Evolutionary conservation across 225 moss, liverwort and hornwort species (phyloP).

Genomic region (Takakia lepidozioides): DNA sequence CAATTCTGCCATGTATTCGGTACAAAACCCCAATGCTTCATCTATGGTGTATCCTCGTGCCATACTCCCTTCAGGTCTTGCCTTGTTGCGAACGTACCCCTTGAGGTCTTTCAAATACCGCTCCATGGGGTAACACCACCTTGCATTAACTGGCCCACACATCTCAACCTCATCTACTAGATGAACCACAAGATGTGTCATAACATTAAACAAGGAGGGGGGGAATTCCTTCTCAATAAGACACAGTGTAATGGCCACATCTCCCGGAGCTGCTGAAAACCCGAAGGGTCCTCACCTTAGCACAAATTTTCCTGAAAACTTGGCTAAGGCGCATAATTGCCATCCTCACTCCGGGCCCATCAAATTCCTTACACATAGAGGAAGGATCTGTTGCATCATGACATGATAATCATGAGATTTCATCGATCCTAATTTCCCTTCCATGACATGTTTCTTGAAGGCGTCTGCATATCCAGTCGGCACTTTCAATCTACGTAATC

Average conservation of each 20-base stretch:
- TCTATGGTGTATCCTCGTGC: neutral
- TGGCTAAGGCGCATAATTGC: neutral
- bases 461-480: neutral
- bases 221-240: neutral
- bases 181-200: too few species aligned
- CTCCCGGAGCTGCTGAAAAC: neutral
- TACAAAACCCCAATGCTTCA: too few species aligned
- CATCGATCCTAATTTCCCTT: neutral
- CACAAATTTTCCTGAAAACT: neutral
- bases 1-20: neutral
- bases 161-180: neutral
- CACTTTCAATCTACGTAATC: neutral
- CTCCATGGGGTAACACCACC: too few species aligned
- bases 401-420: conserved; percentile 1
- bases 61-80: conserved; percentile 1
- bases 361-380: neutral
- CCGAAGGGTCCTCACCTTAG: neutral
- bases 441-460: neutral
- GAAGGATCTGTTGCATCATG: neutral
- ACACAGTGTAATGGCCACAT: too few species aligned
- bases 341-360: neutral
- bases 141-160: neutral
- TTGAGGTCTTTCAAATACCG: too few species aligned
- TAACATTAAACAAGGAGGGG: conserved; percentile 1
- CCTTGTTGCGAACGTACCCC: too few species aligned